These are phyloP conservation scores for Aspergillus flavus DNA, from an alignment of 2,329 filamentous ascomycete genomes.

Conservation along the genomic window DNA sequence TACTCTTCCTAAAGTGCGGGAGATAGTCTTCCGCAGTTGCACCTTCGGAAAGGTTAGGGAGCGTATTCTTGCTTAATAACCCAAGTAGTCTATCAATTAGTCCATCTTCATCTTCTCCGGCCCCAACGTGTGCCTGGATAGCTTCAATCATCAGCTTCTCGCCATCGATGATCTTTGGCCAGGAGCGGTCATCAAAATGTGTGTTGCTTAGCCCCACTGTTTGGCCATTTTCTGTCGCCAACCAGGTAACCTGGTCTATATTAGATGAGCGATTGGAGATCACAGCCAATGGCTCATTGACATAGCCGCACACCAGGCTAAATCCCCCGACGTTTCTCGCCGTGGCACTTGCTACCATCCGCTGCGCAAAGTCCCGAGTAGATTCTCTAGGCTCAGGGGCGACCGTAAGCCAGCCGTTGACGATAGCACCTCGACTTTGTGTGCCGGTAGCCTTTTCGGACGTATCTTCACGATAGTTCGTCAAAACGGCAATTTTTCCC, in stretches of 20 bases:
- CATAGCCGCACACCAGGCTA: conserved; percentile 61
- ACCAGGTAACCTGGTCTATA: conserved; percentile 53
- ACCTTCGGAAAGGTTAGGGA: conserved; percentile 54
- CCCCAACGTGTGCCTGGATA: conserved; percentile 49
- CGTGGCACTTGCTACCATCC: conserved; percentile 57
- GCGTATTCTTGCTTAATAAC: conserved; percentile 57
- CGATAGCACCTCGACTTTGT: conserved; percentile 60
- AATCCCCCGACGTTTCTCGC: conserved; percentile 64
- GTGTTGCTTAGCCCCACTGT: conserved; percentile 65
- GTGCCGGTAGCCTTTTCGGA: conserved; percentile 50
- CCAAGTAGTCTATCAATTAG: conserved; percentile 56
- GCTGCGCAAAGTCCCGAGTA: conserved; percentile 55
- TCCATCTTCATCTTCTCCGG: conserved; percentile 48
- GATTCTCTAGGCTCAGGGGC: conserved; percentile 41
- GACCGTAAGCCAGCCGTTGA: conserved; percentile 60
- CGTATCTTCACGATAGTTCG: conserved; percentile 63
- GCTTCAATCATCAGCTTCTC: conserved; percentile 56
- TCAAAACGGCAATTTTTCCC: conserved; percentile 64
- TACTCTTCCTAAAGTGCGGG: conserved; percentile 59
- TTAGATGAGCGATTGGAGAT: conserved; percentile 64
- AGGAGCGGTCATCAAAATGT: conserved; percentile 59
- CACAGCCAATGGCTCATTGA: conserved; percentile 58
- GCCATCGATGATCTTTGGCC: conserved; percentile 64
- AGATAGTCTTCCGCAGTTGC: conserved; percentile 58
- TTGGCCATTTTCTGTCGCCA: conserved; percentile 52